Evolutionary conservation across 768 basidiomycete species (phyloP), one percentile per base, ranked within the genome.

Genomic region (Boletus insuetus): DNA sequence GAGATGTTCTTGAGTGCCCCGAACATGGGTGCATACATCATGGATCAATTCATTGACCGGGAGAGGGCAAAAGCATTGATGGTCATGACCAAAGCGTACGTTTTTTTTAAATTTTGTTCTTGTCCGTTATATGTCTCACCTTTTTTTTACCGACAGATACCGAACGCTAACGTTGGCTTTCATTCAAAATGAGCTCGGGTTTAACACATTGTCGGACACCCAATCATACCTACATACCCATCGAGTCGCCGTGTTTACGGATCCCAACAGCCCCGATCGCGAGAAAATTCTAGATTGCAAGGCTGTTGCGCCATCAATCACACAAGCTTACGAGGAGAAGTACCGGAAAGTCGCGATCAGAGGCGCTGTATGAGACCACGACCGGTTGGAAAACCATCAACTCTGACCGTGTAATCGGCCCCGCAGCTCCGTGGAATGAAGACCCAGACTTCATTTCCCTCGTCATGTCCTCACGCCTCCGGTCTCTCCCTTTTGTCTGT

Each of bases 11-110:
- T 82, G 64, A 78, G 78, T 51, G 92, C 93, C 42, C 94, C 94
- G 26, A 94, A 96, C 68, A 98, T 98, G 97, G 93, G 94, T 38
- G 94, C 84, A 51, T 98, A 98, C 72, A 94, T 99, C 66, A 97
- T 99, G 92, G 97, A 98, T 73, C 94, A 98, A 71, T 98, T 98
- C 71, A 89, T 98, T 65, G 84, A 86, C 65, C 82, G 97, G 64
- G 97, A 98, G 75, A 78, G 97, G 55, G 81, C 89, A 53, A 83
- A 84, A 55, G 94, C 94, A 2, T 70, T 99, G 57, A 83, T 93
- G 67, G 84, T 89, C 60, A 95, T 99, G 75, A 83, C 91, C 31
- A 97, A 90, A 82, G 89, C 91, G 97, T 98, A 63, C 66, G 95
- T 82, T 35, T 19, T 47, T 9, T 17, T n/a, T n/a, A n/a, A 13